These are phyloP conservation scores for Rhizophora mangle DNA, from an alignment of 345 rosid genomes.

Conservation along the genomic window DNA sequence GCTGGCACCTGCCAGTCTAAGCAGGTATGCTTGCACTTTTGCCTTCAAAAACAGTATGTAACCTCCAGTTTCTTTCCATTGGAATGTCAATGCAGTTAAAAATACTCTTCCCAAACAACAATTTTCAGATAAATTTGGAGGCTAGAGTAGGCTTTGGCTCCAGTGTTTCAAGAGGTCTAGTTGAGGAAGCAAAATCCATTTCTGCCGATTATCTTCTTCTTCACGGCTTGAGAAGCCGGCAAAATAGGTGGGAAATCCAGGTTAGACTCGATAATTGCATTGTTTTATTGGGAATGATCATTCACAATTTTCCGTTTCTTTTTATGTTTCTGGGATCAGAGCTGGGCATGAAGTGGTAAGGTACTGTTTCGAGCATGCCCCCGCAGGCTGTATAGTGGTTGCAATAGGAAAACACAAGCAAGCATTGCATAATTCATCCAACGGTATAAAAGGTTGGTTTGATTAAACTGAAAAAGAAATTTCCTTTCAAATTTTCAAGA, in stretches of 20 bases:
- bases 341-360: constrained; percentile 39
- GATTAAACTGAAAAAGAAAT: neutral
- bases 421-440: constrained; percentile 28
- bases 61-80: neutral
- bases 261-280: neutral
- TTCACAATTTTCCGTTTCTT: neutral
- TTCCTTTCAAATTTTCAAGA: neutral
- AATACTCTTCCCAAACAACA: neutral
- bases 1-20: constrained; percentile 53
- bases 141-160: constrained; percentile 74
- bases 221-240: constrained; percentile 46
- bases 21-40: constrained; percentile 35
- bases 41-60: neutral
- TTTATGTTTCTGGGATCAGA: constrained; percentile 26
- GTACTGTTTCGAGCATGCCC: constrained; percentile 58
- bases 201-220: constrained; percentile 72
- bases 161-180: constrained; percentile 54
- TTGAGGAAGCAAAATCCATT: constrained; percentile 68
- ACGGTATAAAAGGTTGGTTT: constrained; percentile 39
- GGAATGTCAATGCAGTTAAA: no score
- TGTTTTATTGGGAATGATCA: neutral
- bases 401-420: constrained; percentile 48
- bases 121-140: constrained; percentile 68
- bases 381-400: constrained; percentile 57
- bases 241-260: constrained; percentile 32